Evolutionary conservation across 1,139 yeast genomes (phyloP).

Genomic region (Magnusiomyces paraingens): DNA sequence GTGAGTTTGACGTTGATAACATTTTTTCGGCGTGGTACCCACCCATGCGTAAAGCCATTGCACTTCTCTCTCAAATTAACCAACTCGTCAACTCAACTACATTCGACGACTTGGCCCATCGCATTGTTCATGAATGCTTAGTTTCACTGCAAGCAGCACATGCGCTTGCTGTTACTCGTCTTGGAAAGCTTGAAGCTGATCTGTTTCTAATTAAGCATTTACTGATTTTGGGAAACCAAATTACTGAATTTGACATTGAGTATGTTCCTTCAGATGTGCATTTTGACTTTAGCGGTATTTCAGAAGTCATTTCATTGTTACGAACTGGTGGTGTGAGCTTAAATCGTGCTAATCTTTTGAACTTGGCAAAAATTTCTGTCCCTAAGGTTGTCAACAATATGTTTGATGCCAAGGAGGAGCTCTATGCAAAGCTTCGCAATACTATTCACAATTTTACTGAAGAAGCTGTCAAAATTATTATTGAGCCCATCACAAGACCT

Average conservation of each 20-base stretch:
- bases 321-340: slow-evolving; percentile 29
- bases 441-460: slow-evolving; percentile 60
- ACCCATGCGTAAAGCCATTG: slow-evolving; percentile 66
- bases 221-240: slow-evolving; percentile 60
- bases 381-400: slow-evolving; percentile 81
- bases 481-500: slow-evolving; percentile 32
- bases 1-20: slow-evolving; percentile 26
- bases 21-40: slow-evolving; percentile 55
- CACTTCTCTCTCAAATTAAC: slow-evolving; percentile 69
- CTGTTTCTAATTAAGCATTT: slow-evolving; percentile 68
- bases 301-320: slow-evolving; percentile 48
- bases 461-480: slow-evolving; percentile 32
- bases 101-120: slow-evolving; percentile 86
- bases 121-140: slow-evolving; percentile 74
- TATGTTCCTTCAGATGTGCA: slow-evolving; percentile 62
- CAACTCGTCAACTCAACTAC: slow-evolving; percentile 67
- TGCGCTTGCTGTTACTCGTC: slow-evolving; percentile 35
- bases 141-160: slow-evolving; percentile 51
- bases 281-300: slow-evolving; percentile 66
- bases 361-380: slow-evolving; percentile 59
- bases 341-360: slow-evolving; percentile 42
- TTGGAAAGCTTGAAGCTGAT: slow-evolving; percentile 50
- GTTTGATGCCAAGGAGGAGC: slow-evolving; percentile 77
- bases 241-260: slow-evolving; percentile 76
- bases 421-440: slow-evolving; percentile 65